Base-by-base conservation (phyloP, 495 filamentous ascomycete species). In the Hypoxylon rickii region DNA sequence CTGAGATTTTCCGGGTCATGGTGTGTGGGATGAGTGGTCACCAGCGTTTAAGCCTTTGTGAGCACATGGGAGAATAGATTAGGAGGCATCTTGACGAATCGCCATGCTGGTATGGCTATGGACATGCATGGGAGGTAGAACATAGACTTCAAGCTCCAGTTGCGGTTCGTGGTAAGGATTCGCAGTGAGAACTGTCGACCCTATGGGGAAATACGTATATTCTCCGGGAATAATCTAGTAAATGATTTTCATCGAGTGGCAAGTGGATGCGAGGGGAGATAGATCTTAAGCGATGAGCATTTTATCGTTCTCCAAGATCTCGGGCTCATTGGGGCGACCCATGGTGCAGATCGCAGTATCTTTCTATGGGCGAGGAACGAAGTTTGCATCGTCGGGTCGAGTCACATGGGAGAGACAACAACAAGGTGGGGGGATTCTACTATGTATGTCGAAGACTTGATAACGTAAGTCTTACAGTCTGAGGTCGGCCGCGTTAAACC, bases 51-150 rank as follows among this genome's bases (percentile, higher is more conserved):
- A 15, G 17, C 15, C 32, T 33, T 40, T 41, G 2, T 15, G 24
- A 29, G 34, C 13, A 51, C 22, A 38, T 51, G 33, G 47, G 32
- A 19, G 41, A 51, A 34, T 51, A 58, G 44, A 51, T 51, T 51
- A 46, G 26, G 24, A 39, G 39, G 12, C 20, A 29, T 29, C 29
- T 5, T 44, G 24, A 44, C 41, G n/a, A 31, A 43, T 34, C 36
- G 10, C 7, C 37, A 24, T 18, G 33, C 44, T 50, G 13, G 40
- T 15, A 40, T 11, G 54, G 49, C 44, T 57, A 21, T n/a, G n/a
- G n/a, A n/a, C 32, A 42, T 41, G 43, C 24, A 44, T n/a, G n/a
- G n/a, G n/a, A n/a, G n/a, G n/a, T n/a, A n/a, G n/a, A n/a, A n/a
- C n/a, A n/a, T n/a, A n/a, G n/a, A n/a, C n/a, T n/a, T n/a, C n/a